Evolutionary conservation across 164 flowering plant genomes (phyloP).

Genomic region (Stephania yunnanensis): DNA sequence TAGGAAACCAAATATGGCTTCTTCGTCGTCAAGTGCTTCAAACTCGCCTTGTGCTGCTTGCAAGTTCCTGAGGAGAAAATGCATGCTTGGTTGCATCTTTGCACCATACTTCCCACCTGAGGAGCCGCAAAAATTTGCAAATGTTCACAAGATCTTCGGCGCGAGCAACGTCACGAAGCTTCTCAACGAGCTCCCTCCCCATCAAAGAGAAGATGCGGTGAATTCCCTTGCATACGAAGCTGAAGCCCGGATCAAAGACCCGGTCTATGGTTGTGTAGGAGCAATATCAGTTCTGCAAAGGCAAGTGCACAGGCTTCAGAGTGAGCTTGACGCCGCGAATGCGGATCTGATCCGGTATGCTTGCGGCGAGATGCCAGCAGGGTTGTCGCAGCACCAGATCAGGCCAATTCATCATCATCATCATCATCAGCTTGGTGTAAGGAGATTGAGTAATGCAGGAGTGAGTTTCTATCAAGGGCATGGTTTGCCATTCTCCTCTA

Average conservation of each 20-base stretch:
- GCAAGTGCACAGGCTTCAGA: constrained; percentile 57
- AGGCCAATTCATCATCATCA: neutral
- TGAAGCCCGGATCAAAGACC: constrained; percentile 66
- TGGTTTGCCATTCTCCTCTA: neutral
- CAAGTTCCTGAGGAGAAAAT: constrained; percentile 66
- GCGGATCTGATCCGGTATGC: constrained; percentile 48
- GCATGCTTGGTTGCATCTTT: constrained; percentile 57
- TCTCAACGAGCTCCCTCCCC: constrained; percentile 52
- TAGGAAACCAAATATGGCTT: constrained; percentile 33
- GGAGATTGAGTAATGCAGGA: constrained; percentile 12
- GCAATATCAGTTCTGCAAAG: constrained; percentile 71
- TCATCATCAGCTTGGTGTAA: constrained; percentile 1
- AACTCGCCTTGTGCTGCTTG: constrained; percentile 81
- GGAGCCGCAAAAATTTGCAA: constrained; percentile 67
- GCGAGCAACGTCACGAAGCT: constrained; percentile 77
- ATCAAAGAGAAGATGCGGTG: constrained; percentile 74
- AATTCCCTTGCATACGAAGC: constrained; percentile 78
- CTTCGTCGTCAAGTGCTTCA: constrained; percentile 38
- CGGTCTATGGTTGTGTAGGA: constrained; percentile 75
- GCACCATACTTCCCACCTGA: constrained; percentile 79
- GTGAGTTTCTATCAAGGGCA: constrained; percentile 10
- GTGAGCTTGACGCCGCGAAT: constrained; percentile 60
- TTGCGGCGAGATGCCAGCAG: constrained; percentile 11
- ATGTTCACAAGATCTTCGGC: constrained; percentile 79
- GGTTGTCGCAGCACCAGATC: neutral